Conservation (phyloP, 805 yeast species). For the Schwanniomyces occidentalis region DNA sequence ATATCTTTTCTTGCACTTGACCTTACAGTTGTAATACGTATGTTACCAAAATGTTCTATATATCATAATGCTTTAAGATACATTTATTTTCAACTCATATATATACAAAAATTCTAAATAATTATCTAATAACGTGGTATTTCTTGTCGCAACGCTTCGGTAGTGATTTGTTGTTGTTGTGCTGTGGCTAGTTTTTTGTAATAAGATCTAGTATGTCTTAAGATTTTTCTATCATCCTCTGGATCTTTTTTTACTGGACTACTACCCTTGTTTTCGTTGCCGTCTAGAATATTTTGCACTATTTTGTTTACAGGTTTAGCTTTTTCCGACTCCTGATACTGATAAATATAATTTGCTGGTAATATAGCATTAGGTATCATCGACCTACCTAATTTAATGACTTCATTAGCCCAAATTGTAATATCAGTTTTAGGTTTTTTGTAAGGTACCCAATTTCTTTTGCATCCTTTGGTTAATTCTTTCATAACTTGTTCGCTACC, state of each 20-base stretch:
- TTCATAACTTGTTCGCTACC: conserved; percentile 60
- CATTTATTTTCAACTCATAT: too few species aligned
- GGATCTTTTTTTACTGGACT: conserved; percentile 27
- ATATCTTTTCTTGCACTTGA: too few species aligned
- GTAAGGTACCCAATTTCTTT: conserved; percentile 61
- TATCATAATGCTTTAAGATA: too few species aligned
- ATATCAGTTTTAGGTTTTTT: conserved; percentile 53
- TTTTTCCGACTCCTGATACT: conserved; percentile 15
- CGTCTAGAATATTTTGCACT: conserved; percentile 30
- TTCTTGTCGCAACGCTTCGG: too few species aligned
- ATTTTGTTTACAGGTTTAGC: conserved; percentile 24
- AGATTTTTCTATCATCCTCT: conserved; percentile 27
- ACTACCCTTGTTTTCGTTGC: conserved; percentile 7
- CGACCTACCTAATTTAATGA: conserved; percentile 58
- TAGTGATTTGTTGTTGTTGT: neutral
- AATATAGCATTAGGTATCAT: conserved; percentile 56
- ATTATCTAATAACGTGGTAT: too few species aligned
- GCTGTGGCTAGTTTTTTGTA: conserved; percentile 23
- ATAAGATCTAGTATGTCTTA: conserved; percentile 41
- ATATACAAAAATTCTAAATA: too few species aligned
- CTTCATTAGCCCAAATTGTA: conserved; percentile 65
- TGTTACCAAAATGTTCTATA: too few species aligned
- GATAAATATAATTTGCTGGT: conserved; percentile 37
- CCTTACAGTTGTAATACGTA: too few species aligned
- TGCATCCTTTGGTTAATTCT: conserved; percentile 69